Conservation (phyloP, 2,329 filamentous ascomycete genomes). For the Epichloe gansuensis region DNA sequence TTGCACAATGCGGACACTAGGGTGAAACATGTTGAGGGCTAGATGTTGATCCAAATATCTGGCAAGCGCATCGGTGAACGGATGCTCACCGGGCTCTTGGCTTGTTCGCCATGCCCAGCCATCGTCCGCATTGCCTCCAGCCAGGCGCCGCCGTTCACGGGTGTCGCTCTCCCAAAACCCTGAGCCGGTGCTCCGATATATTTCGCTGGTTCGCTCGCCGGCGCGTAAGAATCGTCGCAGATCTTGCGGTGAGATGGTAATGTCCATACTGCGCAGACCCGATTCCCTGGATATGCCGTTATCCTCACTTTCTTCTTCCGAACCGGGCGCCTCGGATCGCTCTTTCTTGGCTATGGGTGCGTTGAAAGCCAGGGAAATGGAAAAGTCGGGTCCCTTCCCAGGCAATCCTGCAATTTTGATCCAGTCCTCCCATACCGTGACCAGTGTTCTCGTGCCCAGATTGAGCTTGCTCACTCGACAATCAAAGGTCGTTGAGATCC, state of each 20-base stretch:
- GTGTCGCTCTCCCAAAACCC: slow-evolving; percentile 20
- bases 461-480: slow-evolving; percentile 39
- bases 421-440: slow-evolving; percentile 41
- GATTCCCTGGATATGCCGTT: slow-evolving; percentile 9
- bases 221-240: slow-evolving; percentile 32
- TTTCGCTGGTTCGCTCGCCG: slow-evolving; percentile 18
- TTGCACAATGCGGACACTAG: slow-evolving; percentile 38
- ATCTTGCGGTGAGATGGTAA: slow-evolving; percentile 38
- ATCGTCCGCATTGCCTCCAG: slow-evolving; percentile 36
- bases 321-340: background rate
- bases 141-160: slow-evolving; percentile 31
- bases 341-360: slow-evolving; percentile 19
- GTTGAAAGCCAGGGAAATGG: slow-evolving; percentile 40
- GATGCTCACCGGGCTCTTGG: slow-evolving; percentile 12
- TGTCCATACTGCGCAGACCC: slow-evolving; percentile 33
- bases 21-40: slow-evolving; percentile 42
- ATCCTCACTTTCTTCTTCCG: slow-evolving; percentile 10
- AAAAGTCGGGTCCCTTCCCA: slow-evolving; percentile 29
- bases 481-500: slow-evolving; percentile 42
- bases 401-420: slow-evolving; percentile 26
- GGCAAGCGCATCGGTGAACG: slow-evolving; percentile 39
- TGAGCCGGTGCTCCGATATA: slow-evolving; percentile 2
- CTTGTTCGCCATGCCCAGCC: slow-evolving; percentile 37
- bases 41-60: slow-evolving; percentile 40
- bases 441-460: slow-evolving; percentile 37